Evolutionary conservation across 2,329 filamentous ascomycete species (phyloP), one percentile per base, ranked within the genome.

Genomic region (Xylariaceae sp.): DNA sequence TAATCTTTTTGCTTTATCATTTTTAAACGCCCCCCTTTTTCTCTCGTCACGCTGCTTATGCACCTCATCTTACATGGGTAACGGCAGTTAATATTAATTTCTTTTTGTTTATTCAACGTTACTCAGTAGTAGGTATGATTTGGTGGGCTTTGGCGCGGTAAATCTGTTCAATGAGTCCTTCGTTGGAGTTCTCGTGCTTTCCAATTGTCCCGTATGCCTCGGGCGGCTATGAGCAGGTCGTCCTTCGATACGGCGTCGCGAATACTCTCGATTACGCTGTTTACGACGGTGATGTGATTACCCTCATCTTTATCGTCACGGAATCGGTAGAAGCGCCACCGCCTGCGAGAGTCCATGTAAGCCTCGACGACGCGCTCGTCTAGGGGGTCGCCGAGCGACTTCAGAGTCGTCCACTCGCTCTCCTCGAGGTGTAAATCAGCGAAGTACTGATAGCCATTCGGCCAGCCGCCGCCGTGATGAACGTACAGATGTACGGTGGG

Each of bases 301-400:
- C 90, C 92, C 66, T 96, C 88, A 34, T 80, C 79, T 76, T 99
- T 99, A 74, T 99, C 94, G 69, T 97, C 92, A 55, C 94, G 83
- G 74, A 97, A 93, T 35, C 92, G 86, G 67, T 94, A 88, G 73
- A 90, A 90, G 59, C 92, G 85, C 94, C 94, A 99, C 18, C 87
- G 79, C 15, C 83, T 83, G 59, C 86, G 74, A 1, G 84, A 79
- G 70, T 96, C 91, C 74, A 91, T 85, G 70, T 86, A 91, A 72
- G 92, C 97, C 76, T 99, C 94, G 57, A 97, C 88, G 61, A 99
- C 89, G 55, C 89, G 82, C 63, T 93, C 88, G 70, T 96, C 85
- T n/a, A 97, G 78, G 13, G 90, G 88, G 66, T 92, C 83, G 39
- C 82, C 77, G 55, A 92, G 76, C 1, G 76, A 73, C 74, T 96